Evolutionary conservation across 805 yeast genomes (phyloP).

Genomic region (Ogataea populi-albae): DNA sequence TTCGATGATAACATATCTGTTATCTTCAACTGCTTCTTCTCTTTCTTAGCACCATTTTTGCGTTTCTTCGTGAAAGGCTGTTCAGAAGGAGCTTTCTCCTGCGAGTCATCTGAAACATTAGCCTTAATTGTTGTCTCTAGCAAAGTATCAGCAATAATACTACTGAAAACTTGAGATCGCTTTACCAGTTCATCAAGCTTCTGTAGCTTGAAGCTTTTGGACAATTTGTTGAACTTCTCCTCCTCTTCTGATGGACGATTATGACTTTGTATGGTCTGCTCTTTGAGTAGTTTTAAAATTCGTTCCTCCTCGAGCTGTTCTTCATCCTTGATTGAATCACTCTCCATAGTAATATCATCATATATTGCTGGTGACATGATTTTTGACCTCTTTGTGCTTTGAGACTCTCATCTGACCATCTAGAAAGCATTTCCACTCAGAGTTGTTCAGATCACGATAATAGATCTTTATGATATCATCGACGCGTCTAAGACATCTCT

Average conservation of each 20-base stretch:
- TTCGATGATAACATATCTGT: slow-evolving; percentile 14
- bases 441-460: too few species aligned
- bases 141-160: slow-evolving; percentile 79
- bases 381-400: too few species aligned
- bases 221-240: slow-evolving; percentile 41
- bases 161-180: slow-evolving; percentile 82
- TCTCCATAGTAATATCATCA: too few species aligned
- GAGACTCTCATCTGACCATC: too few species aligned
- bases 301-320: slow-evolving; percentile 26
- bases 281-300: slow-evolving; percentile 21
- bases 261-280: slow-evolving; percentile 13
- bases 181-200: slow-evolving; percentile 75
- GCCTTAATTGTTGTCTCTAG: slow-evolving; percentile 43
- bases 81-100: slow-evolving; percentile 11
- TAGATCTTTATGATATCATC: too few species aligned
- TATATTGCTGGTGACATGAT: too few species aligned
- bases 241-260: slow-evolving; percentile 31
- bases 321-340: too few species aligned
- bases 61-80: slow-evolving; percentile 26
- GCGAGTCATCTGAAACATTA: slow-evolving; percentile 2
- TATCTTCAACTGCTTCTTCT: slow-evolving; percentile 16
- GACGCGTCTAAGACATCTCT: too few species aligned
- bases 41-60: slow-evolving; percentile 20
- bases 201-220: slow-evolving; percentile 57
- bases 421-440: too few species aligned